Conservation (phyloP, 768 basidiomycete genomes). For the Boletus rubescentipes region DNA sequence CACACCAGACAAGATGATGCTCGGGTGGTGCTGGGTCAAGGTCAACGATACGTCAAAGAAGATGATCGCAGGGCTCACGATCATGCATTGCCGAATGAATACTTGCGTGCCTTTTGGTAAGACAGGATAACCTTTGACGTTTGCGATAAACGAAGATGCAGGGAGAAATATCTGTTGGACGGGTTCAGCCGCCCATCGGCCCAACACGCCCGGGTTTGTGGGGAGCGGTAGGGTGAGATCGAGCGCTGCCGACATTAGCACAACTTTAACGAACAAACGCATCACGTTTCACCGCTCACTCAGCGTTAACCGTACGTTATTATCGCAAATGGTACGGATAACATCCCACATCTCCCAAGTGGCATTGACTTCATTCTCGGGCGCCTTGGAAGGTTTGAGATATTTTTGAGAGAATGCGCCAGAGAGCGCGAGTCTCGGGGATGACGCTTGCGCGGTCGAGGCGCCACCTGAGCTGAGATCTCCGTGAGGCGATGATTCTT, state of each 20-base stretch:
- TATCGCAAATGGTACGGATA: conserved; percentile 87
- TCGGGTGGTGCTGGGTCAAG: conserved; percentile 74
- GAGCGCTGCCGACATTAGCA: conserved; percentile 56
- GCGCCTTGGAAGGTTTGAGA: conserved; percentile 34
- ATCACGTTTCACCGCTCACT: conserved; percentile 57
- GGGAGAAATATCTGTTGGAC: conserved; percentile 88
- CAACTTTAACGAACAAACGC: not conserved
- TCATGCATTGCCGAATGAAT: conserved; percentile 88
- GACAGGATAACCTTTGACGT: conserved; percentile 95
- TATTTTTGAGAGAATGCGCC: conserved; percentile 25
- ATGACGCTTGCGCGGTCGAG: conserved; percentile 20
- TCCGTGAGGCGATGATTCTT: conserved; percentile 26
- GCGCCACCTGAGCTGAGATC: conserved; percentile 31
- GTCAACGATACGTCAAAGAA: conserved; percentile 19
- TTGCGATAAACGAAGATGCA: conserved; percentile 89
- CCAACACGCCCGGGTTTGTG: conserved; percentile 67
- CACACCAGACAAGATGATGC: conserved; percentile 76
- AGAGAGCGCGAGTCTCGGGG: conserved; percentile 17
- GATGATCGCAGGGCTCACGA: conserved; percentile 47
- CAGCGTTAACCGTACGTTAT: conserved; percentile 68
- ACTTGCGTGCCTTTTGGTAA: conserved; percentile 90
- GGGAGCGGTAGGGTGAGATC: conserved; percentile 91
- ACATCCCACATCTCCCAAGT: conserved; percentile 99
- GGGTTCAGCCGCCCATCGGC: conserved; percentile 92
- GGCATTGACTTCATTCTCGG: conserved; percentile 60